phyloP scores from a whole-genome alignment of 1,284 basidiomycete genomes.

The Rhodotorula glutinis region DNA sequence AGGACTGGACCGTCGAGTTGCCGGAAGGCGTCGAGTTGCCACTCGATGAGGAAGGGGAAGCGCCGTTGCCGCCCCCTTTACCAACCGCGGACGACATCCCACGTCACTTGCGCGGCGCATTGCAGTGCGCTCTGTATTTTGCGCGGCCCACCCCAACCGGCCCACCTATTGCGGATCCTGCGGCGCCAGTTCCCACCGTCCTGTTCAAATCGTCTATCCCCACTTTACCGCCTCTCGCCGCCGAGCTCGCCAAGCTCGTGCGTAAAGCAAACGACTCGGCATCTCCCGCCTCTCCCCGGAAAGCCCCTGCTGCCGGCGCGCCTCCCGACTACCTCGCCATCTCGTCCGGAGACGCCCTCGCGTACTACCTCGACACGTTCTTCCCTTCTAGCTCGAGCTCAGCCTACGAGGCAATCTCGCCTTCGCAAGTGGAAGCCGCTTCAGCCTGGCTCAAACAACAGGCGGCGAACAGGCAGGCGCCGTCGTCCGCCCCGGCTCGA shows the following conservation, averaged over 20 bases:
- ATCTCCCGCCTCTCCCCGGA: background rate
- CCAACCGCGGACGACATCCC: slow-evolving; percentile 33
- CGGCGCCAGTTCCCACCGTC: background rate
- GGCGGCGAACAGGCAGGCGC: slow-evolving; percentile 6
- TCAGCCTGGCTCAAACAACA: slow-evolving; percentile 9
- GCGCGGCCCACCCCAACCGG: background rate
- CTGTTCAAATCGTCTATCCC: slow-evolving; percentile 14
- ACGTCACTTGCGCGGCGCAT: slow-evolving; percentile 10
- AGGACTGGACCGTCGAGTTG: slow-evolving; percentile 8
- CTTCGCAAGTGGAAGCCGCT: slow-evolving; percentile 8
- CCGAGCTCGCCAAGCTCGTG: slow-evolving; percentile 2
- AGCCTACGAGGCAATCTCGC: background rate
- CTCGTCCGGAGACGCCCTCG: slow-evolving; percentile 28
- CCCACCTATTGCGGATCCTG: background rate
- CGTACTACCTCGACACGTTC: slow-evolving; percentile 28
- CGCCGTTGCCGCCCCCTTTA: background rate
- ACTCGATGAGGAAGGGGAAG: background rate
- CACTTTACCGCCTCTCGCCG: slow-evolving; percentile 6
- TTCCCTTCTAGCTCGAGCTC: slow-evolving; percentile 10
- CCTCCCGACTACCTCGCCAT: slow-evolving; percentile 28
- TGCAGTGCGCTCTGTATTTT: slow-evolving; percentile 35
- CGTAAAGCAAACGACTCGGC: background rate
- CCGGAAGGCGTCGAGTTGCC: slow-evolving; percentile 2
- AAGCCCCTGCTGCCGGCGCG: background rate
- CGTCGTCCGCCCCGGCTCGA: no score